These are phyloP conservation scores for Malus hybrid DNA, from an alignment of 331 rosid genomes.

Conservation along the genomic window DNA sequence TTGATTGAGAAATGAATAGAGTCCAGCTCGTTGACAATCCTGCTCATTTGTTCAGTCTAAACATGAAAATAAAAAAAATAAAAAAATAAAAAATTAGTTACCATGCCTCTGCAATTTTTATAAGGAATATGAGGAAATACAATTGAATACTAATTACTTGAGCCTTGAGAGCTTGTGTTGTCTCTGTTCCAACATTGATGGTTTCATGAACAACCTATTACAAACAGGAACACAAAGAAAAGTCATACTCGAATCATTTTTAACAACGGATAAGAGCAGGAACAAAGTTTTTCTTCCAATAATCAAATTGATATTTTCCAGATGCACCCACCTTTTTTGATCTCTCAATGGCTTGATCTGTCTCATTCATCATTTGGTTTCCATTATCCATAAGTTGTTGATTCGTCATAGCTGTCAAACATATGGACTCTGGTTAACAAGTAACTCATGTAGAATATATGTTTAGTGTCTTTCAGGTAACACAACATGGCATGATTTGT, in stretches of 20 bases:
- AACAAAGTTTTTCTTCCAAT: not conserved
- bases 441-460: not conserved
- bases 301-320: not conserved
- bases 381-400: conserved; percentile 75
- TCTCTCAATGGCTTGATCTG: conserved; percentile 97
- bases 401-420: conserved; percentile 70
- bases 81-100: conserved; percentile 23
- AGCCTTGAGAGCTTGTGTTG: conserved; percentile 84
- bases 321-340: conserved; percentile 58
- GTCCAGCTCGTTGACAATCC: conserved; percentile 89
- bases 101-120: not conserved
- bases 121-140: not conserved
- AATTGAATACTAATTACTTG: conserved; percentile 37
- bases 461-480: not conserved
- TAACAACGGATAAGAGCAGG: not conserved
- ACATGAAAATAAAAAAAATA: conserved; percentile 4
- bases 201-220: conserved; percentile 80
- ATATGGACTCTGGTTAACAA: conserved; percentile 5
- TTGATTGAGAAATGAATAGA: conserved; percentile 93
- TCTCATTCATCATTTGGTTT: conserved; percentile 80
- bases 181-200: conserved; percentile 73
- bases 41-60: conserved; percentile 97
- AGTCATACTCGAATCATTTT: not conserved
- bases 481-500: not conserved
- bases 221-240: not conserved